Conservation (phyloP, 179 eudicot species). For the Carnegiea gigantea region DNA sequence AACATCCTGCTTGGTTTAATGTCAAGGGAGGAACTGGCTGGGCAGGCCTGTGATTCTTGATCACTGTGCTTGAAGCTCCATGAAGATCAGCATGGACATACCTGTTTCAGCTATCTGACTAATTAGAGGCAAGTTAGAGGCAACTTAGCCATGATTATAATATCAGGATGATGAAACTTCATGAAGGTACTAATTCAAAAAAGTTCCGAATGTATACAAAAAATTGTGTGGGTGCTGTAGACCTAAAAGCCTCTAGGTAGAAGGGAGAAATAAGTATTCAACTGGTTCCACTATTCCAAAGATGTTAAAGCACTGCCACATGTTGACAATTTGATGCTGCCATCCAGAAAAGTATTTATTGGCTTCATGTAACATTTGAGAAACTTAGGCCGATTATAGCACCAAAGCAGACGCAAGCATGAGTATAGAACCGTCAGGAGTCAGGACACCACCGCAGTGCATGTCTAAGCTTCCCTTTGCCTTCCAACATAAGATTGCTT, state of each 20-base stretch:
- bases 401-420: neutral
- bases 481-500: neutral
- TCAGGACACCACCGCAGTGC: neutral
- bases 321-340: neutral
- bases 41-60: conserved; percentile 95
- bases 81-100: conserved; percentile 98
- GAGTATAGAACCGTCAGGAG: neutral
- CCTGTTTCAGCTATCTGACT: conserved; percentile 39
- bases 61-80: conserved; percentile 97
- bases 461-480: neutral
- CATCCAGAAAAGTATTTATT: neutral
- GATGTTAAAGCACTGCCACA: neutral
- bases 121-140: neutral
- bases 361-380: neutral
- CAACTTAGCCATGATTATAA: neutral
- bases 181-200: too few species aligned
- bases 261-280: too few species aligned
- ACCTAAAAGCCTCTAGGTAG: too few species aligned
- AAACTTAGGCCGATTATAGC: neutral
- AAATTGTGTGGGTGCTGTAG: too few species aligned
- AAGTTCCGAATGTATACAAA: too few species aligned
- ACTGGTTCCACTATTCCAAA: too few species aligned
- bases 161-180: too few species aligned
- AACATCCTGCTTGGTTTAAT: conserved; percentile 92
- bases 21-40: conserved; percentile 89